Evolutionary conservation across 164 flowering plant genomes (phyloP).

Genomic region (Chimonanthus salicifolius): DNA sequence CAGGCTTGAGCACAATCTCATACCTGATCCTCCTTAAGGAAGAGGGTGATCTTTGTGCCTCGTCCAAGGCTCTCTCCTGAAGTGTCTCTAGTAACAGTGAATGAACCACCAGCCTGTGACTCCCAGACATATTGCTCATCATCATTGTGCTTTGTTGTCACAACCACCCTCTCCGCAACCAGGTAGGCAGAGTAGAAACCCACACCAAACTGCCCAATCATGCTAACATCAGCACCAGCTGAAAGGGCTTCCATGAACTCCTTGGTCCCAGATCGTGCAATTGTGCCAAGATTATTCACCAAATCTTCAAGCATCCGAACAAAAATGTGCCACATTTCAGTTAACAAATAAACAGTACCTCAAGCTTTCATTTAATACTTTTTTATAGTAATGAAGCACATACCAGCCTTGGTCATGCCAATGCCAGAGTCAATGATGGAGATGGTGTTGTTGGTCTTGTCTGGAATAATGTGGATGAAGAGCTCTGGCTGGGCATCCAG

Average conservation of each 20-base stretch:
- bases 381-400: background rate
- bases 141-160: slow-evolving; percentile 42
- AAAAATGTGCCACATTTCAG: background rate
- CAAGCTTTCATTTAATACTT: background rate
- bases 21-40: slow-evolving; percentile 43
- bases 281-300: slow-evolving; percentile 52
- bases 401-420: slow-evolving; percentile 22
- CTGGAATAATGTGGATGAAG: slow-evolving; percentile 16
- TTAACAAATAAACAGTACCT: background rate
- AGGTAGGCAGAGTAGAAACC: slow-evolving; percentile 50
- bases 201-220: slow-evolving; percentile 53
- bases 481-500: slow-evolving; percentile 23
- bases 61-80: slow-evolving; percentile 32
- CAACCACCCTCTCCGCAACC: slow-evolving; percentile 48
- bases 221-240: slow-evolving; percentile 52
- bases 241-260: slow-evolving; percentile 52
- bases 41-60: slow-evolving; percentile 39
- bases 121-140: slow-evolving; percentile 43
- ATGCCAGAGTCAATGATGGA: slow-evolving; percentile 18
- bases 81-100: slow-evolving; percentile 30
- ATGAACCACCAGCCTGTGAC: slow-evolving; percentile 40
- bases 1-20: background rate
- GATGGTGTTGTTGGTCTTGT: slow-evolving; percentile 14
- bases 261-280: slow-evolving; percentile 53
- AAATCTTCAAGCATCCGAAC: slow-evolving; percentile 20